Percentiles rank a stretch among this genome's conserved stretches.
phyloP scores from a whole-genome alignment of 2,329 filamentous ascomycete species.

The Paecilomyces niveus region DNA sequence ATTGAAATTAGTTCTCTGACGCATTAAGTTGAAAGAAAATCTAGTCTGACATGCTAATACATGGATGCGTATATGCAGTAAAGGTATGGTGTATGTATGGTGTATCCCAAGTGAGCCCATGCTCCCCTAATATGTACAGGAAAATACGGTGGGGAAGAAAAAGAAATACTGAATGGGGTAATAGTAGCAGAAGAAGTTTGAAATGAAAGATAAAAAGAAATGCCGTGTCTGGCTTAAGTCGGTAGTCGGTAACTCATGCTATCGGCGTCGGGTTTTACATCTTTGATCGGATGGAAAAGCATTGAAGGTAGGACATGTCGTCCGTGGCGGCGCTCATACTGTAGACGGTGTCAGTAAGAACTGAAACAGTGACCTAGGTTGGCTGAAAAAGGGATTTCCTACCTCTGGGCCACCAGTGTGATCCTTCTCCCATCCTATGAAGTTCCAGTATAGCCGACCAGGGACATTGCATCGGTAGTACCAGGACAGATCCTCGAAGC shows the following conservation, averaged over 20 bases:
- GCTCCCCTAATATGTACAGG: not conserved
- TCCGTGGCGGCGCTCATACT: slow-evolving; percentile 14
- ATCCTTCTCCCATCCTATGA: slow-evolving; percentile 24
- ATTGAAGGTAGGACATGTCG: slow-evolving; percentile 20
- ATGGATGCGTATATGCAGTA: not conserved
- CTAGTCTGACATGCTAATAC: not conserved
- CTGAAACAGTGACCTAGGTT: not conserved
- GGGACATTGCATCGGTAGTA: slow-evolving; percentile 25
- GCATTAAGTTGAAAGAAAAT: not conserved
- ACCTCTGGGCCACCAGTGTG: slow-evolving; percentile 9
- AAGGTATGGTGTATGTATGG: not conserved
- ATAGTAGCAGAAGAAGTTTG: not conserved
- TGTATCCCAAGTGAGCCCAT: not conserved
- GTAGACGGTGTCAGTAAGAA: not conserved
- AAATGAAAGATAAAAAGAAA: not conserved
- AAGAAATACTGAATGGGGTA: not conserved
- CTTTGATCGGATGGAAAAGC: slow-evolving; percentile 37
- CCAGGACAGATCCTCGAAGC: slow-evolving; percentile 27
- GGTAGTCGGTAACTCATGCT: slow-evolving; percentile 10
- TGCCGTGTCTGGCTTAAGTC: slow-evolving; percentile 6
- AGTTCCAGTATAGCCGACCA: slow-evolving; percentile 24
- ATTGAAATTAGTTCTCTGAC: not conserved
- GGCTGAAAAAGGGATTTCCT: not conserved
- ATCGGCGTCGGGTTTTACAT: slow-evolving; percentile 12
- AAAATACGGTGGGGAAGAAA: not conserved